Evolutionary conservation across 192 early-diverging fungal genomes (phyloP).

Genomic region (Coemansia sp.): DNA sequence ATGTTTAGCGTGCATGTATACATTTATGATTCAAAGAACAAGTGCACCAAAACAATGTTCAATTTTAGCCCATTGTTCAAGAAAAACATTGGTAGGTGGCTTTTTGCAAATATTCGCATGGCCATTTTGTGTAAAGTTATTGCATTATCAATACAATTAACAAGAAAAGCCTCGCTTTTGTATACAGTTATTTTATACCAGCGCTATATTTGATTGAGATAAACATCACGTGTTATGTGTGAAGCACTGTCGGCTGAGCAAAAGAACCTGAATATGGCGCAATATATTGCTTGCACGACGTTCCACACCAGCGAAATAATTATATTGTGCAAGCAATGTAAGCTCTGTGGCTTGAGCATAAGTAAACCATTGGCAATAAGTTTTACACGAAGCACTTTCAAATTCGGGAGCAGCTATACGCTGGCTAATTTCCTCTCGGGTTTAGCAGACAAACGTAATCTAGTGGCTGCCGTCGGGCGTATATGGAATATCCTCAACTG

Average conservation of each 20-base stretch:
- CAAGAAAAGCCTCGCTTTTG: too few relatives aligned
- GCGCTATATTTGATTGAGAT: too few relatives aligned
- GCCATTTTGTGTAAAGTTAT: neutral
- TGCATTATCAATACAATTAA: neutral
- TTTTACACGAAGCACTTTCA: neutral
- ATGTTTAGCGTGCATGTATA: neutral
- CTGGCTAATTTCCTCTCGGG: neutral
- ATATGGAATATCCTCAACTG: conserved; percentile 60
- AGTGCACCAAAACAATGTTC: neutral
- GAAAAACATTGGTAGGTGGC: neutral
- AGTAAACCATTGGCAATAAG: neutral
- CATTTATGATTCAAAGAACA: neutral
- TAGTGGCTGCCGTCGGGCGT: conserved; percentile 46
- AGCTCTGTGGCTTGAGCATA: neutral
- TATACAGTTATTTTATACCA: too few relatives aligned
- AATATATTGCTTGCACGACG: neutral
- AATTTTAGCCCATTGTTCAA: neutral
- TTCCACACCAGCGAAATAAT: neutral
- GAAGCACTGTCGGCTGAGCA: too few relatives aligned
- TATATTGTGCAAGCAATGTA: neutral
- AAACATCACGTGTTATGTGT: too few relatives aligned
- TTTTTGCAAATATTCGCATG: neutral
- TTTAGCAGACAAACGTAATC: neutral
- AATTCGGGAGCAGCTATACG: neutral
- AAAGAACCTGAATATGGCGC: too few relatives aligned